A percentile compares a stretch with the other conserved stretches of the same genome.
Conservation (phyloP, 306 rosid genomes). For the Senna tora region DNA sequence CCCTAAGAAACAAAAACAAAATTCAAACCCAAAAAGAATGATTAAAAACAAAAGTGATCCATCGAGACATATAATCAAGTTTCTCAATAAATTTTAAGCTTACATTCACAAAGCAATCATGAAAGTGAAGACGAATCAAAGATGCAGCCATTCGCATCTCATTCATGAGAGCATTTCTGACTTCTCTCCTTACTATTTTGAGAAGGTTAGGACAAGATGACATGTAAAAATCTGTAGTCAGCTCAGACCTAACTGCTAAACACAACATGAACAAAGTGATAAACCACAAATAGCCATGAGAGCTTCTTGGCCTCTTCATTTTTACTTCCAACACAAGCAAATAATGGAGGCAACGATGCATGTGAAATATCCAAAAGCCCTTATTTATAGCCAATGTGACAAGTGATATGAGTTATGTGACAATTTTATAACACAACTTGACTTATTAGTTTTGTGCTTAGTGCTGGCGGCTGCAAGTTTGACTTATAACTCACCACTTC, state of each 20-base stretch:
- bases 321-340: conserved; percentile 18
- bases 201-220: conserved; percentile 65
- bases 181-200: conserved; percentile 61
- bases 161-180: conserved; percentile 53
- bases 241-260: conserved; percentile 54
- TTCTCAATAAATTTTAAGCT: conserved; percentile 35
- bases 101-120: conserved; percentile 92
- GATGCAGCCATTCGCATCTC: conserved; percentile 93
- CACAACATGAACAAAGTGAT: conserved; percentile 45
- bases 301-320: conserved; percentile 42
- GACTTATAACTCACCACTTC: conserved; percentile 22
- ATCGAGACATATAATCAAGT: too few relatives aligned
- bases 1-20: conserved; percentile 51
- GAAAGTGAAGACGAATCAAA: conserved; percentile 89
- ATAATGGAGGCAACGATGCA: conserved; percentile 35
- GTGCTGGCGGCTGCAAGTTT: conserved; percentile 41
- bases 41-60: too few relatives aligned
- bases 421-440: conserved; percentile 40
- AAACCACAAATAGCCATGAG: conserved; percentile 34
- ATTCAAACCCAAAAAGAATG: too few relatives aligned
- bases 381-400: conserved; percentile 47
- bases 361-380: conserved; percentile 13
- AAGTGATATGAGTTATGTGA: conserved; percentile 1
- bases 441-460: conserved; percentile 16
- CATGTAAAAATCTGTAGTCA: conserved; percentile 65